Percentiles rank a stretch among this genome's conserved stretches.
phyloP scores from a whole-genome alignment of 176 grass and related monocot species.

The Cocos nucifera region DNA sequence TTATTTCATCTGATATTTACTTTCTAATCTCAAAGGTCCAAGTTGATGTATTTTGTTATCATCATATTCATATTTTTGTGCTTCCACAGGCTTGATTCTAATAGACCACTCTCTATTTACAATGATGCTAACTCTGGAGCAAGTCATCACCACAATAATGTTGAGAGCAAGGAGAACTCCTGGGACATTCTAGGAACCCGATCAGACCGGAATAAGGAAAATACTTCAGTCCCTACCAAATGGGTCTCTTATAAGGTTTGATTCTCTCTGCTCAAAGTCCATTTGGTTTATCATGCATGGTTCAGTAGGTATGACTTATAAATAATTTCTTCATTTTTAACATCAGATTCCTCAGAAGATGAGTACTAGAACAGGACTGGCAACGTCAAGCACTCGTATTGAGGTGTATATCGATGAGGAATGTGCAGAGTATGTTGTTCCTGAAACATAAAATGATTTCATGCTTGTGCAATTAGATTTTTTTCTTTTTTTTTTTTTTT shows the following conservation, averaged over 20 bases:
- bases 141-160: constrained; percentile 26
- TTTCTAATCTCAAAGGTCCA: not conserved
- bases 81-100: constrained; percentile 43
- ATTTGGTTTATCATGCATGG: not conserved
- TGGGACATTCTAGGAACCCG: constrained; percentile 71
- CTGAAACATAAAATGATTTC: not conserved
- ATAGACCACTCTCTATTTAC: constrained; percentile 46
- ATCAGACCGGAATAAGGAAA: constrained; percentile 82
- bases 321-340: constrained; percentile 1
- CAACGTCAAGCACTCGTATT: constrained; percentile 33
- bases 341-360: constrained; percentile 52
- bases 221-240: constrained; percentile 56
- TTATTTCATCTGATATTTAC: not conserved
- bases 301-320: not conserved
- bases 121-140: constrained; percentile 54
- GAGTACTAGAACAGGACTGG: constrained; percentile 30
- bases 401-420: constrained; percentile 74
- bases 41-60: constrained; percentile 3
- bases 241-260: constrained; percentile 83
- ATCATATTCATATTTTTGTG: constrained; percentile 4
- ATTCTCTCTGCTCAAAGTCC: constrained; percentile 3
- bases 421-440: constrained; percentile 47
- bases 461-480: not conserved
- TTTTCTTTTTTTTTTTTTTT: not conserved
- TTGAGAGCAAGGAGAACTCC: constrained; percentile 26